These are phyloP conservation scores for Leccinum aurantiacum DNA, from an alignment of 768 basidiomycete species.

Conservation along the genomic window DNA sequence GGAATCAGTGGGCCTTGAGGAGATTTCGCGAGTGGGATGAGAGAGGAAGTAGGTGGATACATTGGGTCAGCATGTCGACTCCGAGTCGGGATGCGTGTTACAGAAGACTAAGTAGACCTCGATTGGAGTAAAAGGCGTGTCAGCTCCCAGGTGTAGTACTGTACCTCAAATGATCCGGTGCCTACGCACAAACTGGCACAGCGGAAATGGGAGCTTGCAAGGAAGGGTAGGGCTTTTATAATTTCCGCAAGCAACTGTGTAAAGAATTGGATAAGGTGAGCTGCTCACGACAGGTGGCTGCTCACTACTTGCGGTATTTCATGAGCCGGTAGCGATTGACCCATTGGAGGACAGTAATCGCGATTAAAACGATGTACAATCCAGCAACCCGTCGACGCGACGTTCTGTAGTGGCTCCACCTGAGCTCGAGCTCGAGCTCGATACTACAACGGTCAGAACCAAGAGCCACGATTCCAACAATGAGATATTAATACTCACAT, in stretches of 20 bases:
- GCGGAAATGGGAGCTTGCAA: conserved; percentile 37
- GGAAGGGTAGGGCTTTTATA: conserved; percentile 55
- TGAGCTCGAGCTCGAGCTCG: no score
- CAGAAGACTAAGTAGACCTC: no score
- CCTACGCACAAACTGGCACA: no score
- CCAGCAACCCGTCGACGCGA: conserved; percentile 34
- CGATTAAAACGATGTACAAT: conserved; percentile 46
- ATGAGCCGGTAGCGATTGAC: conserved; percentile 41
- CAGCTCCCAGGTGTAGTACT: no score
- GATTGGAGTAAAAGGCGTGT: no score
- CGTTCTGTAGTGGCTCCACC: conserved; percentile 19
- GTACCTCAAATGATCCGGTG: no score
- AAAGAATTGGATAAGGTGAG: conserved; percentile 3
- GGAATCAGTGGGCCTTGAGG: neutral
- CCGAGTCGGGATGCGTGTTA: no score
- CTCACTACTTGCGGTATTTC: conserved; percentile 23
- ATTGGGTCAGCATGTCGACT: neutral
- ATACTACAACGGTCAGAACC: no score
- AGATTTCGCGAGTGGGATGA: neutral
- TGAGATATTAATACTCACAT: no score
- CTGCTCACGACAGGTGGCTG: conserved; percentile 30
- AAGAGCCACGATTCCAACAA: no score
- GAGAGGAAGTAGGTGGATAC: neutral
- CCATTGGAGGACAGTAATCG: conserved; percentile 51
- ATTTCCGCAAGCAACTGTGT: conserved; percentile 56